Percentiles rank a stretch among this genome's conserved stretches.
Evolutionary conservation across 257 asterid genomes (phyloP).

Genomic region (Solanum appendiculatum): DNA sequence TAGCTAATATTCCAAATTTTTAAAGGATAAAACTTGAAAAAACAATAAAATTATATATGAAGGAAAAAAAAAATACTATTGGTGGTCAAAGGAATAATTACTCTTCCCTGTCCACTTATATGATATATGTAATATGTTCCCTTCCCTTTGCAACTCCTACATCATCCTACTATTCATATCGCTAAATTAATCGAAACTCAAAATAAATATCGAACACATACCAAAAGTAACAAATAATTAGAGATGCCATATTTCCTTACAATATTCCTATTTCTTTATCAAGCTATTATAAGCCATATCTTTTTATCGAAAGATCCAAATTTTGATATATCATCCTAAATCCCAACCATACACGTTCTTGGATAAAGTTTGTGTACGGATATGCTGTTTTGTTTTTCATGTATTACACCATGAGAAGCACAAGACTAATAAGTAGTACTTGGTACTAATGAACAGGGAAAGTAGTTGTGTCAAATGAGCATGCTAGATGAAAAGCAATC

Average conservation of each 20-base stretch:
- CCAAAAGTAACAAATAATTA: neutral
- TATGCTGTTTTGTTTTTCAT: neutral
- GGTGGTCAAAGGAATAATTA: slow-evolving; percentile 23
- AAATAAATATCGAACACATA: neutral
- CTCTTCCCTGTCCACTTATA: neutral
- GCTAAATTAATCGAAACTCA: rapidly evolving
- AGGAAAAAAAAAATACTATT: neutral
- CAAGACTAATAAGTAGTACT: neutral
- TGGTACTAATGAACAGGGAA: neutral
- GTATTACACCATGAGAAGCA: neutral
- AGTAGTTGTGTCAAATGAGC: neutral
- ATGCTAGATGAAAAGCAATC: neutral
- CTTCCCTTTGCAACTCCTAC: slow-evolving; percentile 2
- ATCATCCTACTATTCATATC: neutral
- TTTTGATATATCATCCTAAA: neutral
- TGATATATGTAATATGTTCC: slow-evolving; percentile 3
- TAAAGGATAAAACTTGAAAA: slow-evolving; percentile 5
- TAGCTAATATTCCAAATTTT: slow-evolving; percentile 10
- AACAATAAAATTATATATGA: neutral
- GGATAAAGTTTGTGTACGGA: neutral
- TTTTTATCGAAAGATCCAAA: neutral
- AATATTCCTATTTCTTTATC: neutral
- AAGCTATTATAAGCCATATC: slow-evolving; percentile 1
- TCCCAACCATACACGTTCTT: neutral
- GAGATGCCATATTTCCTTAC: slow-evolving; percentile 6